These are phyloP conservation scores for Artemisia argyi DNA, from an alignment of 129 eudicot species.

Conservation along the genomic window DNA sequence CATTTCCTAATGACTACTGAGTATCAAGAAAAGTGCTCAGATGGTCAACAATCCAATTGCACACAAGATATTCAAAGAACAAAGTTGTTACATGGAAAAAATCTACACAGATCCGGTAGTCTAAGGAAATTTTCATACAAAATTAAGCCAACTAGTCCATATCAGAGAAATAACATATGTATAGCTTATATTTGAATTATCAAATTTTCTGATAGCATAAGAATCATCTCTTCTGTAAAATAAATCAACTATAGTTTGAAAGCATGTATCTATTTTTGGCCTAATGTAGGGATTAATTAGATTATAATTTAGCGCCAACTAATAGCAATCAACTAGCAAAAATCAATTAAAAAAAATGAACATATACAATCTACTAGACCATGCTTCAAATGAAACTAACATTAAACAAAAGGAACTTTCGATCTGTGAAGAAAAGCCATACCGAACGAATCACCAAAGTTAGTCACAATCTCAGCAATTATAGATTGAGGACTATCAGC, in stretches of 20 bases:
- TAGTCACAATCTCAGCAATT: constrained; percentile 70
- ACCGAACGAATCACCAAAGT: constrained; percentile 86
- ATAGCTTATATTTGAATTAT: not conserved
- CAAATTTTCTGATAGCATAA: not conserved
- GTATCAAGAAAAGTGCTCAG: too few relatives aligned
- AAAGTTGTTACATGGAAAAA: too few relatives aligned
- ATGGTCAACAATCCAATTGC: too few relatives aligned
- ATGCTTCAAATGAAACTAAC: not conserved
- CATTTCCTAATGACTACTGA: not conserved
- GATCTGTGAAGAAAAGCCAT: constrained; percentile 4
- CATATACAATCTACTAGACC: not conserved
- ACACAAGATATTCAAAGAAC: too few relatives aligned
- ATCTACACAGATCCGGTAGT: too few relatives aligned
- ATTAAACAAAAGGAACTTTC: not conserved
- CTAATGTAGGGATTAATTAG: not conserved
- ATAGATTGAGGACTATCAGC: constrained; percentile 68
- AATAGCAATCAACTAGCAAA: constrained; percentile 3
- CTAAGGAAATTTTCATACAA: not conserved
- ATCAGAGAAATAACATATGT: constrained; percentile 3
- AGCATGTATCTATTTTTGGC: not conserved
- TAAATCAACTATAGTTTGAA: not conserved
- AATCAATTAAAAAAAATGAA: not conserved
- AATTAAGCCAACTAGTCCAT: not conserved
- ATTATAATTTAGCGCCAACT: not conserved
- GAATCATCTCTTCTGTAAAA: not conserved